A percentile compares a stretch with the other conserved stretches of the same genome.
Conservation (phyloP, 495 filamentous ascomycete genomes). For the Lasiosphaeriaceae sp. region DNA sequence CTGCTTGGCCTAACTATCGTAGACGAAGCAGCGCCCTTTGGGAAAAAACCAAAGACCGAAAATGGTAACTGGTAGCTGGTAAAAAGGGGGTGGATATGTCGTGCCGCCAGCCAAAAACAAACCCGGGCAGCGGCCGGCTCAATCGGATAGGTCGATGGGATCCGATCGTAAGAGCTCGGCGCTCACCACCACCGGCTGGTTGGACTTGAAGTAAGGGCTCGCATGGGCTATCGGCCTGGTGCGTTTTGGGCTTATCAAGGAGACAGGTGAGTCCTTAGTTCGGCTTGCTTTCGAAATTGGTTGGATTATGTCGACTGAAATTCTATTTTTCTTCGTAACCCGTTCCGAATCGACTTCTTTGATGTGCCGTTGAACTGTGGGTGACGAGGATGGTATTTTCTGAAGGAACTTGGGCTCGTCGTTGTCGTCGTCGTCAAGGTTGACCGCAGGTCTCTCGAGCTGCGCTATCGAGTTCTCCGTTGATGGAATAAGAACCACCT, state of each 20-base stretch:
- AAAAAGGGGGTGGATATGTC: too few species aligned
- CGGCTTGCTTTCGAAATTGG: not conserved
- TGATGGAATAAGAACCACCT: slow-evolving; percentile 4
- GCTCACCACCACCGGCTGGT: slow-evolving; percentile 1
- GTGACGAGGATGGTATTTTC: not conserved
- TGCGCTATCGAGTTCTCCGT: not conserved
- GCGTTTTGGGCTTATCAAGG: not conserved
- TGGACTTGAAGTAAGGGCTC: not conserved
- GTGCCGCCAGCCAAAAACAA: too few species aligned
- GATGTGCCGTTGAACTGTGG: not conserved
- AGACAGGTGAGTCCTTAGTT: not conserved
- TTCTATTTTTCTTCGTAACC: too few species aligned
- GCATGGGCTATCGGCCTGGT: not conserved
- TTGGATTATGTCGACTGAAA: not conserved
- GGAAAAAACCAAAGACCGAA: too few species aligned
- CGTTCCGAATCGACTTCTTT: not conserved
- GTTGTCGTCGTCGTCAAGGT: not conserved
- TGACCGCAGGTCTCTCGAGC: not conserved
- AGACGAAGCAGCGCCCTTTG: too few species aligned
- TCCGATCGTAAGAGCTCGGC: slow-evolving; percentile 1
- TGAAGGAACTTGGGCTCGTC: not conserved
- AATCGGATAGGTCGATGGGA: slow-evolving; percentile 5
- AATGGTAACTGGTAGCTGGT: too few species aligned
- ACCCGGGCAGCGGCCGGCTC: too few species aligned
- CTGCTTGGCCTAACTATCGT: too few species aligned